Evolutionary conservation across 2,329 filamentous ascomycete species (phyloP).

Genomic region (Coniosporium tulheliwenetii): DNA sequence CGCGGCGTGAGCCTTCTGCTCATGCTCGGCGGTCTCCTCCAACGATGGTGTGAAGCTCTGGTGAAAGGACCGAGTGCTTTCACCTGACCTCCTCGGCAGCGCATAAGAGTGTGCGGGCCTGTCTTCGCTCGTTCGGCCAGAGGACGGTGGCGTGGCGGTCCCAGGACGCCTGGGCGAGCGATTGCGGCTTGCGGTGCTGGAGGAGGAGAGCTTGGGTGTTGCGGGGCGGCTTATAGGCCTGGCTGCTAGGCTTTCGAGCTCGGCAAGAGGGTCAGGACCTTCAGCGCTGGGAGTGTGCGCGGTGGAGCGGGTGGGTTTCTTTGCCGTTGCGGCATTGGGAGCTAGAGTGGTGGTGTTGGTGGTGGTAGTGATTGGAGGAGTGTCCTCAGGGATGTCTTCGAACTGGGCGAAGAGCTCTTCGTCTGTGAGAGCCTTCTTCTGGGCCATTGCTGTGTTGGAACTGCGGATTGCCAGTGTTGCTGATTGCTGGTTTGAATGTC

Average conservation of each 20-base stretch:
- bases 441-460: conserved; percentile 4
- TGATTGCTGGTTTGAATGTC: no score
- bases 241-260: conserved; percentile 69
- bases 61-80: conserved; percentile 58
- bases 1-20: conserved; percentile 12
- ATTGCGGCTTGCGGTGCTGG: conserved; percentile 22
- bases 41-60: conserved; percentile 56
- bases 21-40: conserved; percentile 18
- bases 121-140: conserved; percentile 41
- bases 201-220: conserved; percentile 54
- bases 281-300: conserved; percentile 27
- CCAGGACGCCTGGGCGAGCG: conserved; percentile 13
- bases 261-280: conserved; percentile 63
- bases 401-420: conserved; percentile 31
- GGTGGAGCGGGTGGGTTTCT: conserved; percentile 32
- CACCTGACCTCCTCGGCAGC: conserved; percentile 28
- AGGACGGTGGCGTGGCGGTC: conserved; percentile 21
- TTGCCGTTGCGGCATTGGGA: conserved; percentile 22
- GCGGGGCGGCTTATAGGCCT: conserved; percentile 57
- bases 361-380: conserved; percentile 11
- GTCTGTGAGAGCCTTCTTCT: conserved; percentile 20
- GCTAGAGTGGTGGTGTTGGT: conserved; percentile 32
- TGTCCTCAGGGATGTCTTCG: conserved; percentile 23
- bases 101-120: conserved; percentile 14
- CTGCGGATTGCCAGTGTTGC: no score